Conservation (phyloP, 257 asterid species). For the Prunella vulgaris region DNA sequence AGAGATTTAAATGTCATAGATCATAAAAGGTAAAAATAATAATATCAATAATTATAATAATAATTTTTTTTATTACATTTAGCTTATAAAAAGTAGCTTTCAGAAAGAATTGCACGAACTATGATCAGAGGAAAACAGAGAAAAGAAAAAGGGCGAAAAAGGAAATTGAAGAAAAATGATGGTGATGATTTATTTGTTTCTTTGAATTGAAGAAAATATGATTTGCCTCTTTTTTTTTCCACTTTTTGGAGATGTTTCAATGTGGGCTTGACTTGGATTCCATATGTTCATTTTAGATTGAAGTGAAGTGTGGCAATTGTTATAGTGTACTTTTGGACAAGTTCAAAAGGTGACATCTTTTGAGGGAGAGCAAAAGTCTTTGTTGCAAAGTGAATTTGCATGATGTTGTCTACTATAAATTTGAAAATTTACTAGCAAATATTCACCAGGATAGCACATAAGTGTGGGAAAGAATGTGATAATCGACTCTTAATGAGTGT, state of each 20-base stretch:
- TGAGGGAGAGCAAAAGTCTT: constrained; percentile 39
- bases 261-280: constrained; percentile 20
- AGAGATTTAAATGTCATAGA: no score
- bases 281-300: constrained; percentile 24
- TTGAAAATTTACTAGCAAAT: constrained; percentile 5
- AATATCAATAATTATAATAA: no score
- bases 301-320: constrained; percentile 27
- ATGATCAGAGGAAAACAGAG: neutral
- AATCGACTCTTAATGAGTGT: no score
- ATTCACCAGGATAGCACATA: constrained; percentile 14
- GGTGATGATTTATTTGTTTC: constrained; percentile 32
- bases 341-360: constrained; percentile 34
- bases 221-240: constrained; percentile 35
- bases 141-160: neutral
- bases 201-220: constrained; percentile 55
- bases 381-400: constrained; percentile 38
- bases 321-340: constrained; percentile 31
- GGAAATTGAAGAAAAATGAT: constrained; percentile 28
- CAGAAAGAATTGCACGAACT: neutral
- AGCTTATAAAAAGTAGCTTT: neutral
- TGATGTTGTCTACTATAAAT: constrained; percentile 40
- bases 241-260: no score
- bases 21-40: no score
- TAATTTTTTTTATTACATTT: neutral
- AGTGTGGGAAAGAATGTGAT: no score